Conservation (phyloP, 495 filamentous ascomycete species). For the Thermothielavioides terrestris region DNA sequence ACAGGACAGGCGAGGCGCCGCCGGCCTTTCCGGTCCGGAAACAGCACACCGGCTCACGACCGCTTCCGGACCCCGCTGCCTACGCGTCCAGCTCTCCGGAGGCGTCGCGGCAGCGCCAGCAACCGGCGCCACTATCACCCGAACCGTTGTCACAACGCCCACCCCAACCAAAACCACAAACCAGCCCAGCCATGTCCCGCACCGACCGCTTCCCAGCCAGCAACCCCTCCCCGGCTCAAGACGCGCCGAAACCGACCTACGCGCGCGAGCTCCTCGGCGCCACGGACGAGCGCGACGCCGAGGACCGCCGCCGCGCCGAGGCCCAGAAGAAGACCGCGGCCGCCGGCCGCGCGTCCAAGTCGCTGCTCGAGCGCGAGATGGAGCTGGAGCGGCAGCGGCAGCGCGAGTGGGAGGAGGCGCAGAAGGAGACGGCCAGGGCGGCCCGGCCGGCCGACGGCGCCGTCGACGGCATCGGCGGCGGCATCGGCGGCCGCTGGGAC, state of each 20-base stretch:
- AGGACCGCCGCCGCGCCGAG: constrained; percentile 56
- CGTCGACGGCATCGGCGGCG: constrained; percentile 47
- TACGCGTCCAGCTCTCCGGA: constrained; percentile 23
- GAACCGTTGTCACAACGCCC: constrained; percentile 23
- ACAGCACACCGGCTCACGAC: constrained; percentile 24
- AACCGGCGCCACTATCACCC: constrained; percentile 10
- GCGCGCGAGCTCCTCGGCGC: constrained; percentile 49
- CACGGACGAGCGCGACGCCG: constrained; percentile 53
- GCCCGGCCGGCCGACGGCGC: constrained; percentile 39
- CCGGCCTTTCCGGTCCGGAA: constrained; percentile 1
- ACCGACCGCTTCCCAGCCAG: constrained; percentile 38
- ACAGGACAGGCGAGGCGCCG: constrained; percentile 28
- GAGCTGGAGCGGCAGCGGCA: constrained; percentile 89
- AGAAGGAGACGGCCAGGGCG: constrained; percentile 58
- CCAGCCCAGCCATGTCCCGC: constrained; percentile 26
- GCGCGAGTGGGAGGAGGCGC: constrained; percentile 89
- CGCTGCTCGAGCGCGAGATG: constrained; percentile 89
- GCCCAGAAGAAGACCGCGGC: constrained; percentile 63
- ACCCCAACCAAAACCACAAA: constrained; percentile 24
- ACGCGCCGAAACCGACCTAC: constrained; percentile 39
- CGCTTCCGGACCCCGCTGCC: constrained; percentile 25
- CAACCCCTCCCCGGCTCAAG: constrained; percentile 30
- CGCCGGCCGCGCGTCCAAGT: constrained; percentile 68
- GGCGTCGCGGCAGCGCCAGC: constrained; percentile 7
- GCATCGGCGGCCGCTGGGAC: constrained; percentile 63